phyloP scores from a whole-genome alignment of 108 stramenopile genomes.

The Pseudonitzschia multistriata region DNA sequence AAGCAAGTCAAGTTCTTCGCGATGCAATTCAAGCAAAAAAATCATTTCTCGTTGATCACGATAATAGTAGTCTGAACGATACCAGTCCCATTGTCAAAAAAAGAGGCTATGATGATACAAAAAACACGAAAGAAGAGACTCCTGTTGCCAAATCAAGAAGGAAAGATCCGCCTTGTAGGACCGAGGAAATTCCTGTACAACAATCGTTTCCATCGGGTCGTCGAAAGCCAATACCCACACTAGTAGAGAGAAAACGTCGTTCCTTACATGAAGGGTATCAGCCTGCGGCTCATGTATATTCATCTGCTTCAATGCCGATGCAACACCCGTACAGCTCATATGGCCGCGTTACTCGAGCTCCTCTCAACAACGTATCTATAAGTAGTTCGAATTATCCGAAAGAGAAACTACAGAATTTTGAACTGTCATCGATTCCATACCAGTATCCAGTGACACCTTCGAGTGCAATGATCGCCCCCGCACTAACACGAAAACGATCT shows the following conservation, averaged over 20 bases:
- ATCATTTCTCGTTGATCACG: neutral
- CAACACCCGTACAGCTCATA: slow-evolving; percentile 1
- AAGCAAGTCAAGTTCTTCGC: slow-evolving; percentile 71
- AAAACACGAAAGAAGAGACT: neutral
- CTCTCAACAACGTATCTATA: neutral
- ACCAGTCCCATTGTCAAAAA: neutral
- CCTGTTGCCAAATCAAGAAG: neutral
- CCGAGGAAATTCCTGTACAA: neutral
- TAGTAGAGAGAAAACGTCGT: neutral
- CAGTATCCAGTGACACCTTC: slow-evolving; percentile 16
- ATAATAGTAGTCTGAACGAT: neutral
- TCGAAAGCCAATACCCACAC: neutral
- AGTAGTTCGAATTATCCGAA: neutral
- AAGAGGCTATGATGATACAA: neutral
- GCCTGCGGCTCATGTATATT: neutral
- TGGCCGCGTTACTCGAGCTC: neutral
- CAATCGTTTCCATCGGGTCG: neutral
- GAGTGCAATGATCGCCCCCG: neutral
- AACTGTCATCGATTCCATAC: neutral
- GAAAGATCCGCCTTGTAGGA: neutral
- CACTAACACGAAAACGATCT: slow-evolving; percentile 6
- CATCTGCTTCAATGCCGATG: neutral
- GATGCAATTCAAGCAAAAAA: slow-evolving; percentile 60
- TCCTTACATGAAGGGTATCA: neutral
- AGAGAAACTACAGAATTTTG: neutral